phyloP scores from a whole-genome alignment of 164 flowering plant genomes.

The Akebia trifoliata region DNA sequence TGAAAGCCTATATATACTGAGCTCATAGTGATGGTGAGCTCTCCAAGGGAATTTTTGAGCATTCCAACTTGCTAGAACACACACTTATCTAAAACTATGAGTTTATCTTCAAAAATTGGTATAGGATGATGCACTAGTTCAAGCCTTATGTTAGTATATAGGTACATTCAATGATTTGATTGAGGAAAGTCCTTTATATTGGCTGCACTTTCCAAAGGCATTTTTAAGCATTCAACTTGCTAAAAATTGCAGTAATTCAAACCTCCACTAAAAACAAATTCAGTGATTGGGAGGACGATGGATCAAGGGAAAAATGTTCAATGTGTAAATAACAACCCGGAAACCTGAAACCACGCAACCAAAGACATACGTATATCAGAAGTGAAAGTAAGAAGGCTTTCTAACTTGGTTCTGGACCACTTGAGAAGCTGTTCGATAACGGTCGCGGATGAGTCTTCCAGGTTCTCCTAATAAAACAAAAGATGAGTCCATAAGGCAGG shows the following conservation, averaged over 20 bases:
- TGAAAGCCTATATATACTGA: too few species aligned
- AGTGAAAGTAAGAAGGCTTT: conserved; percentile 54
- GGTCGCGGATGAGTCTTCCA: conserved; percentile 80
- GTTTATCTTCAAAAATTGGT: background rate
- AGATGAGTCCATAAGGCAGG: background rate
- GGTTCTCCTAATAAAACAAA: conserved; percentile 67
- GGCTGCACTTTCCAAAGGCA: too few species aligned
- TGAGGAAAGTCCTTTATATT: too few species aligned
- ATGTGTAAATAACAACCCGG: background rate
- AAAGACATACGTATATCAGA: conserved; percentile 45
- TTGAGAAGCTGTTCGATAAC: conserved; percentile 96
- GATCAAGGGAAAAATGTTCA: background rate
- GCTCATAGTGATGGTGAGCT: too few species aligned
- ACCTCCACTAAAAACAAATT: too few species aligned
- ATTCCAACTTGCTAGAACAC: background rate
- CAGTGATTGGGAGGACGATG: background rate
- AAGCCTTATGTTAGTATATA: background rate
- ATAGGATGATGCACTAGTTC: background rate
- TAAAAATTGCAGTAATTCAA: too few species aligned
- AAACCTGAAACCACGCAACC: conserved; percentile 11
- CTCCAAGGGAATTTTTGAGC: too few species aligned
- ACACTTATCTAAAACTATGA: background rate
- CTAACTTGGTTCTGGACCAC: conserved; percentile 95
- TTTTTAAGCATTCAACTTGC: too few species aligned
- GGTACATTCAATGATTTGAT: too few species aligned